Evolutionary conservation across 2,329 filamentous ascomycete genomes (phyloP), one percentile per base, ranked within the genome.

Genomic region (Colletotrichum gloeosporioides): DNA sequence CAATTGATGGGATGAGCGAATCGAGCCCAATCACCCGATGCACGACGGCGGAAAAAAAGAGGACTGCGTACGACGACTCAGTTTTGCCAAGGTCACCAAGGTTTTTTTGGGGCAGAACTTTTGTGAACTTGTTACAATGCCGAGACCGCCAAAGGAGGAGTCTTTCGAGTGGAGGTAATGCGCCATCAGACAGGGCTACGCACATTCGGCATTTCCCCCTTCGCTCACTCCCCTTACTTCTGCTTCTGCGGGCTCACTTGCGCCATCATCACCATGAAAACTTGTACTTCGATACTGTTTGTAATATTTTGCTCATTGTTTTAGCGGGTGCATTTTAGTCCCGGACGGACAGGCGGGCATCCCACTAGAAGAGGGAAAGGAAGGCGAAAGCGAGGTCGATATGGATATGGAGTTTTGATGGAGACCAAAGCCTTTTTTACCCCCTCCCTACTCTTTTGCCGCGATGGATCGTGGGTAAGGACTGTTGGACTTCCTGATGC

Each of bases 1-100:
- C 97, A 99, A 87, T 87, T 99, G 80, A 99, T 99, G 97, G 97
- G 97, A 16, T 97, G 85, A 84, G 53, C 34, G 25, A 27, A 68
- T 53, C 12, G 44, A 53, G 44, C 44, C n/a, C n/a, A 22, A 22
- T 22, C 44, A 25, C 16, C 55, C 27, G 22, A 31, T 31, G 55
- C 25, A 31, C 25, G 25, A 27, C 55, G 25, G n/a, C 18, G 12
- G n/a, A 12, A 16, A 29, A n/a, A 27, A 59, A 31, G n/a, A 59
- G 25, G 55, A 31, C 13, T 53, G 9, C 55, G 55, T 53, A 22
- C 44, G 44, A 53, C 44, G 44, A 53, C n/a, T 53, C 44, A 53
- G 44, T 10, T 53, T 53, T 53, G 44, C 44, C 44, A 53, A 53
- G 44, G 44, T 53, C 44, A 53, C 44, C 44, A 53, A 53, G n/a